Conservation (phyloP, 164 flowering plant genomes). For the Nymphaea thermarum region DNA sequence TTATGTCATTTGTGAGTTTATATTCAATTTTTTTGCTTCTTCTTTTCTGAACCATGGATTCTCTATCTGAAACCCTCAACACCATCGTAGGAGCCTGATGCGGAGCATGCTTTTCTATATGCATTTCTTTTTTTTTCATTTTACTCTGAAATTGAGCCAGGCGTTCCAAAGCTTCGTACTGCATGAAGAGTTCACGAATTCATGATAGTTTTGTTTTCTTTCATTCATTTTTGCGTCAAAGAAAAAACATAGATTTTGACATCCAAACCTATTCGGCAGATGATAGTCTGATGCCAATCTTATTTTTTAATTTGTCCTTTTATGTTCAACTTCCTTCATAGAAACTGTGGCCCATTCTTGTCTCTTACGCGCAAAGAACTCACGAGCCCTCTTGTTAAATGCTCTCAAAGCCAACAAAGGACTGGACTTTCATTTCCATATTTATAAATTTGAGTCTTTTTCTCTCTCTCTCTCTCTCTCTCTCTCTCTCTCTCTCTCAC, state of each 20-base stretch:
- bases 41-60: too few species aligned
- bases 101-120: too few species aligned
- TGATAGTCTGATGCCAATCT: not conserved
- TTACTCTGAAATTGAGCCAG: too few species aligned
- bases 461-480: conserved; percentile 6
- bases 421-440: too few species aligned
- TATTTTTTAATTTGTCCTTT: not conserved
- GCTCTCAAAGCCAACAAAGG: not conserved
- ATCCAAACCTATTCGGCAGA: not conserved
- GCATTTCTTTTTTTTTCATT: too few species aligned
- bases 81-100: too few species aligned
- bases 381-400: not conserved
- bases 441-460: not conserved
- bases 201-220: not conserved
- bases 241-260: not conserved
- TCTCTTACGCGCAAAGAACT: conserved; percentile 3
- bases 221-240: not conserved
- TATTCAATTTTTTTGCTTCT: too few species aligned
- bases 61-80: too few species aligned
- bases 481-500: conserved; percentile 2
- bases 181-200: not conserved
- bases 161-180: not conserved
- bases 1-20: too few species aligned
- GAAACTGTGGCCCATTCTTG: not conserved
- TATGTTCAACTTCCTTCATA: not conserved